Evolutionary conservation across 2,329 filamentous ascomycete genomes (phyloP), one percentile per base, ranked within the genome.

Genomic region (Colletotrichum cereale): DNA sequence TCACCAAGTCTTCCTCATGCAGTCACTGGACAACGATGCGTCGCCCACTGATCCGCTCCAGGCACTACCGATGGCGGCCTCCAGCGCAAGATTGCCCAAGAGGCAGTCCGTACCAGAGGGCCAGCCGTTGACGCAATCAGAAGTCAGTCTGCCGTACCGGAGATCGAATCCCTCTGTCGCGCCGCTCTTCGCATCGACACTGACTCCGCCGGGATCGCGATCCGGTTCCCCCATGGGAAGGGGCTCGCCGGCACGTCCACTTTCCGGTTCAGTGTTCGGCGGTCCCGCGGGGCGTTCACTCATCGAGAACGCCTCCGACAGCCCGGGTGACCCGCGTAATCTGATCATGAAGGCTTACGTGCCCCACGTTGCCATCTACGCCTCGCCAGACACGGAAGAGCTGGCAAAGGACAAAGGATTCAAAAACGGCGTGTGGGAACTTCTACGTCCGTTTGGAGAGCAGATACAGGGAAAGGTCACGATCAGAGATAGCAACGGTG

Each of bases 371-470:
- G 93, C 93, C 8, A 89, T 99, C 36, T 92, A 95, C 75, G 90
- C 94, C n/a, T 97, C 96, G 18, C 84, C 88, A 21, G 96, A 98
- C 78, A 96, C 94, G 0, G 93, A 98, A 78, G 88, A 91, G 68
- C 83, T 99, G 70, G 87, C 95, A 66, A 87, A 86, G 71, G 91
- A 92, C 74, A 99, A 99, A 82, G 97, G 97, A 0, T 93, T 98
- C 75, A 85, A 89, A 48, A 88, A 90, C 55, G 95, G 96, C 0
- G 86, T 99, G 60, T 91, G 95, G 85, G 93, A 97, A 80, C 84
- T 99, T 31, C 83, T 99, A 67, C 87, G 96, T 62, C 96, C 96
- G 0, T 99, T 97, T 83, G 96, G 96, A 38, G 96, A 99, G 82
- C 89, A 87, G 21, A 88, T 98, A 0, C 89, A 92, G 61, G 96